Percentiles rank a stretch among this genome's conserved stretches.
Conservation (phyloP, 345 rosid genomes). For the Brassica nigra region DNA sequence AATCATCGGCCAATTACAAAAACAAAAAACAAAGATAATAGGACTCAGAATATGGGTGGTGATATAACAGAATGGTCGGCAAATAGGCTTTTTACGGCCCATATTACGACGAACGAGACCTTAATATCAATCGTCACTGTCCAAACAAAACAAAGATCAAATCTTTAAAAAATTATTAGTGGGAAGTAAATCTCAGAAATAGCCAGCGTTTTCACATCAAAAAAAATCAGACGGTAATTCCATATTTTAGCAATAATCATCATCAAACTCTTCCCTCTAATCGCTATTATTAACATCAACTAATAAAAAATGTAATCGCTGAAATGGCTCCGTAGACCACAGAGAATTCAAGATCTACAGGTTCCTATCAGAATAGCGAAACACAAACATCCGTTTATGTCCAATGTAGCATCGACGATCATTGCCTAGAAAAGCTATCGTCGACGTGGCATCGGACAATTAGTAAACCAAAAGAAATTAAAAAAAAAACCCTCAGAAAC, state of each 20-base stretch:
- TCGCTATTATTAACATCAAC: background rate
- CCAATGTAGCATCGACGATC: constrained; percentile 66
- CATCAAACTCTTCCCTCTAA: constrained; percentile 1
- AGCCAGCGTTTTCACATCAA: constrained; percentile 39
- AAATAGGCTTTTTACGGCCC: background rate
- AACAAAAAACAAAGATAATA: background rate
- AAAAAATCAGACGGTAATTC: constrained; percentile 78
- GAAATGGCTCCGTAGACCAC: constrained; percentile 43
- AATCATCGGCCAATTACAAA: constrained; percentile 68
- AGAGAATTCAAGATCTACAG: constrained; percentile 41
- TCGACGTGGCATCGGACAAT: constrained; percentile 63
- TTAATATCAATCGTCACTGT: constrained; percentile 26
- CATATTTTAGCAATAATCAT: constrained; percentile 46
- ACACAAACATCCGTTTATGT: constrained; percentile 43
- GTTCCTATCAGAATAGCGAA: constrained; percentile 69
- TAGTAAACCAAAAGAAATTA: background rate
- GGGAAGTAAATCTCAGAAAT: constrained; percentile 17
- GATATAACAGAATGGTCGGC: constrained; percentile 22
- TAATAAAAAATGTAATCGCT: constrained; percentile 30
- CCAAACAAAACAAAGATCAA: background rate
- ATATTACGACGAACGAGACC: constrained; percentile 32
- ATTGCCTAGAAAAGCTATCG: constrained; percentile 27
- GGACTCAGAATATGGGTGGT: constrained; percentile 30
- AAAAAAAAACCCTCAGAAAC: constrained; percentile 31
- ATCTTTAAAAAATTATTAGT: background rate